phyloP scores from a whole-genome alignment of 371 early-diverging fungal species.

The Entomophthora muscae region DNA sequence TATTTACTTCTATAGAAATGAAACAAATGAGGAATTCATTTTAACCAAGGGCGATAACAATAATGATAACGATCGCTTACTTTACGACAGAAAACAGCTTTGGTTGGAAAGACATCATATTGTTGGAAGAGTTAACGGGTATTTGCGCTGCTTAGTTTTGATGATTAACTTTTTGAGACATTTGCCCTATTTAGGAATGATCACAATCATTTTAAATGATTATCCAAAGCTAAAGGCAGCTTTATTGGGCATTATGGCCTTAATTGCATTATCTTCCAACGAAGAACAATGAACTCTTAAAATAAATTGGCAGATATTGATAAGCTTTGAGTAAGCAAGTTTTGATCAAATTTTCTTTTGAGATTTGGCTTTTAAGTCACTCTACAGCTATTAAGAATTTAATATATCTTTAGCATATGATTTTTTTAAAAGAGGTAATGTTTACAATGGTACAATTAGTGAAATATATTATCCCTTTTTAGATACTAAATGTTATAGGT shows the following conservation, averaged over 20 bases:
- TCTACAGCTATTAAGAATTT: no score
- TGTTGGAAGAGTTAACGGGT: slow-evolving; percentile 78
- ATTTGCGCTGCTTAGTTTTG: slow-evolving; percentile 12
- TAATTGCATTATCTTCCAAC: slow-evolving; percentile 33
- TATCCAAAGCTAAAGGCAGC: slow-evolving; percentile 77
- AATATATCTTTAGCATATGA: no score
- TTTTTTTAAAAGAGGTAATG: no score
- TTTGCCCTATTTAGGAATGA: slow-evolving; percentile 89
- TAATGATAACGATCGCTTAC: slow-evolving; percentile 74
- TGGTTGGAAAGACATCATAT: slow-evolving; percentile 80
- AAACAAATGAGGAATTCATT: slow-evolving; percentile 51
- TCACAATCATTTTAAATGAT: slow-evolving; percentile 91
- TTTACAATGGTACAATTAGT: no score
- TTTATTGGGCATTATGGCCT: slow-evolving; percentile 55
- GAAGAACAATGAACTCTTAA: slow-evolving; percentile 7
- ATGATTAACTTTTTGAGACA: slow-evolving; percentile 23
- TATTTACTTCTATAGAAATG: slow-evolving; percentile 18
- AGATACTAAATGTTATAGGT: no score
- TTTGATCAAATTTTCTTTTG: no score
- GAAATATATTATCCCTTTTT: no score
- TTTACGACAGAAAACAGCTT: slow-evolving; percentile 77
- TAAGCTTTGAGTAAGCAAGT: no score
- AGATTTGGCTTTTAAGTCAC: no score
- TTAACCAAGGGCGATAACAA: slow-evolving; percentile 99
- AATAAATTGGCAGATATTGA: no score